phyloP scores from a whole-genome alignment of 2,329 filamentous ascomycete species.

The Didymella lethalis region DNA sequence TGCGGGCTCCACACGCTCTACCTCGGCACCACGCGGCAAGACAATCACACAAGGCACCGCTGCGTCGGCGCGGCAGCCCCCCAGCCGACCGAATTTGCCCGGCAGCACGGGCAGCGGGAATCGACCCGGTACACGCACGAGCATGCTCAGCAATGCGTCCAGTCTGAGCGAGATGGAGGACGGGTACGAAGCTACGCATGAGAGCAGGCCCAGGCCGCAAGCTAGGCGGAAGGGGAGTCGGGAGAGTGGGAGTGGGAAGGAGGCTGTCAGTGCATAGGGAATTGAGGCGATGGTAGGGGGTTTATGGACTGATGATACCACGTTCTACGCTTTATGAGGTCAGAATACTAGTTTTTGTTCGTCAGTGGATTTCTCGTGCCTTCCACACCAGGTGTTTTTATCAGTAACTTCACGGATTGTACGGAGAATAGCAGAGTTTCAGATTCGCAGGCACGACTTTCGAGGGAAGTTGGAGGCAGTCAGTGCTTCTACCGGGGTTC shows the following conservation, averaged over 20 bases:
- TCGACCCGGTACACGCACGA: slow-evolving; percentile 44
- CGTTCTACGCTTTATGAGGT: not conserved
- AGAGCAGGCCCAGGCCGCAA: slow-evolving; percentile 10
- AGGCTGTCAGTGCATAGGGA: slow-evolving; percentile 5
- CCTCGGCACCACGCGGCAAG: slow-evolving; percentile 24
- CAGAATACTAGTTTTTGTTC: too few relatives aligned
- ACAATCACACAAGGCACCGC: slow-evolving; percentile 35
- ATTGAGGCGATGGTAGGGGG: not conserved
- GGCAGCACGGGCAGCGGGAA: slow-evolving; percentile 39
- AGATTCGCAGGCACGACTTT: too few relatives aligned
- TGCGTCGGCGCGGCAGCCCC: slow-evolving; percentile 39
- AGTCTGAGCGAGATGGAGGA: slow-evolving; percentile 33
- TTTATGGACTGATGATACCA: not conserved
- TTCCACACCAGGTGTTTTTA: too few relatives aligned
- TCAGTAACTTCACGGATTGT: too few relatives aligned
- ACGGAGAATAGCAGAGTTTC: too few relatives aligned
- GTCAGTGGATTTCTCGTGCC: too few relatives aligned
- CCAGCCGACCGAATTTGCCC: slow-evolving; percentile 20
- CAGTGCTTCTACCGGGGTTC: too few relatives aligned
- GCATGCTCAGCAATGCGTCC: slow-evolving; percentile 44
- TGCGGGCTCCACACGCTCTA: slow-evolving; percentile 38
- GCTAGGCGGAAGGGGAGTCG: slow-evolving; percentile 13
- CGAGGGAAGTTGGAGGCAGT: too few relatives aligned
- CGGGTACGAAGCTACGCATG: slow-evolving; percentile 13
- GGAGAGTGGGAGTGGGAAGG: slow-evolving; percentile 15